A percentile compares a stretch with the other conserved stretches of the same genome.
Conservation (phyloP, 1,139 yeast genomes). For the Protomyces gravidus region DNA sequence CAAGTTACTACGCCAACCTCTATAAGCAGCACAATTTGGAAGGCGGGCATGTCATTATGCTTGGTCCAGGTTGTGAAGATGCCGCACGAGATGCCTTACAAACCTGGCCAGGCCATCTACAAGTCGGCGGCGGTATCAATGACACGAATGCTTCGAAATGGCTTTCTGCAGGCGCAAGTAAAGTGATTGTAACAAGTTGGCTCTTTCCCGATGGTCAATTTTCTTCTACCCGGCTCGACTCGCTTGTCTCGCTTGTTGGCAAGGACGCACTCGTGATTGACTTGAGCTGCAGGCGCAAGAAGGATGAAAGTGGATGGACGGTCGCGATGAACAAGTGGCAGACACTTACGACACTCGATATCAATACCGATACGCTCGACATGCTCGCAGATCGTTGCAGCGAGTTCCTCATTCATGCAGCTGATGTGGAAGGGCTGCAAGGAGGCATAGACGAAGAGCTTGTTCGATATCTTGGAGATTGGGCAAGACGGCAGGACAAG, state of each 20-base stretch:
- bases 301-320: conserved; percentile 57
- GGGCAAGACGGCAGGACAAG: conserved; percentile 47
- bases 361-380: conserved; percentile 53
- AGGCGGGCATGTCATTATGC: conserved; percentile 90
- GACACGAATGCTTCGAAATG: conserved; percentile 67
- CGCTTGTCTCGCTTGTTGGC: conserved; percentile 54
- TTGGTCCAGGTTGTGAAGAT: conserved; percentile 76
- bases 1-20: conserved; percentile 70
- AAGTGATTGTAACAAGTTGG: conserved; percentile 87
- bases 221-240: conserved; percentile 52
- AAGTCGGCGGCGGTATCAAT: conserved; percentile 90
- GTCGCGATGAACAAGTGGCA: conserved; percentile 99
- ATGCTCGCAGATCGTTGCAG: conserved; percentile 62
- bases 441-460: conserved; percentile 80
- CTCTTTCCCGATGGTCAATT: conserved; percentile 64
- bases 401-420: conserved; percentile 92
- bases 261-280: conserved; percentile 34
- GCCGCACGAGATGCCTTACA: conserved; percentile 74
- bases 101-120: conserved; percentile 67
- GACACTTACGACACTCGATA: conserved; percentile 63
- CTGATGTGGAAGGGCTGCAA: conserved; percentile 96
- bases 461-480: conserved; percentile 65
- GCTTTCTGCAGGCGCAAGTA: conserved; percentile 57
- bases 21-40: conserved; percentile 54
- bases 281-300: conserved; percentile 54